These are phyloP conservation scores for Chytriomyces sp. DNA, from an alignment of 192 early-diverging fungal species.

Conservation along the genomic window DNA sequence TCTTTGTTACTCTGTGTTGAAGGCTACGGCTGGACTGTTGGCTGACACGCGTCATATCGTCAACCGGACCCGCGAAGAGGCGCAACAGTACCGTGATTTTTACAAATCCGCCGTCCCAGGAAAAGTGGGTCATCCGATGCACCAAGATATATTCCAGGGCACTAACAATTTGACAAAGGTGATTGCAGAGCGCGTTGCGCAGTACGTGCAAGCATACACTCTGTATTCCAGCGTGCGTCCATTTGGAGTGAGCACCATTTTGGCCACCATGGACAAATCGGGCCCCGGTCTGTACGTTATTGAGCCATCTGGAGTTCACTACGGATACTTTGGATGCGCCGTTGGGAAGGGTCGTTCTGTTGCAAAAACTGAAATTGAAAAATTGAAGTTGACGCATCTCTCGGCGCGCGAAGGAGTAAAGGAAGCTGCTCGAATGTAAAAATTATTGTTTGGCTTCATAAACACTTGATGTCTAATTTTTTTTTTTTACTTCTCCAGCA, in stretches of 20 bases:
- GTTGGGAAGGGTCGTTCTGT: conserved; percentile 95
- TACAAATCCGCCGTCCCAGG: conserved; percentile 85
- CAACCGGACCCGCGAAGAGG: conserved; percentile 89
- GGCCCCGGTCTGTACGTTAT: conserved; percentile 92
- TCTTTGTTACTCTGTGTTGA: not conserved
- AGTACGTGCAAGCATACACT: conserved; percentile 96
- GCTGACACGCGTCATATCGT: conserved; percentile 91
- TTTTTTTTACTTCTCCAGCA: conserved; percentile 56
- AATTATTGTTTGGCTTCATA: conserved; percentile 12
- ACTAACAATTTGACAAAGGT: conserved; percentile 47
- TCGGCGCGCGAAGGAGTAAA: conserved; percentile 87
- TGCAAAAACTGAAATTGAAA: conserved; percentile 99
- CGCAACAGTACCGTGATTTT: conserved; percentile 81
- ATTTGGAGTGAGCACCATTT: conserved; percentile 85
- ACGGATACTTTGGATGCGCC: conserved; percentile 95
- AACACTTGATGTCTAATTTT: not conserved
- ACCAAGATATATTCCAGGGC: not conserved
- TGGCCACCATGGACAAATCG: conserved; percentile 78
- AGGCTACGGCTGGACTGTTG: conserved; percentile 94
- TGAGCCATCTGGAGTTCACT: conserved; percentile 95
- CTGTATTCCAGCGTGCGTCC: conserved; percentile 94
- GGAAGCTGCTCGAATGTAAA: conserved; percentile 91
- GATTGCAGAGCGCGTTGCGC: conserved; percentile 89
- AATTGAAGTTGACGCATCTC: conserved; percentile 85
- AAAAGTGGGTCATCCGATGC: conserved; percentile 56